These are phyloP conservation scores for Stephanodiscus minutulus DNA, from an alignment of 108 stramenopile species.

Conservation along the genomic window DNA sequence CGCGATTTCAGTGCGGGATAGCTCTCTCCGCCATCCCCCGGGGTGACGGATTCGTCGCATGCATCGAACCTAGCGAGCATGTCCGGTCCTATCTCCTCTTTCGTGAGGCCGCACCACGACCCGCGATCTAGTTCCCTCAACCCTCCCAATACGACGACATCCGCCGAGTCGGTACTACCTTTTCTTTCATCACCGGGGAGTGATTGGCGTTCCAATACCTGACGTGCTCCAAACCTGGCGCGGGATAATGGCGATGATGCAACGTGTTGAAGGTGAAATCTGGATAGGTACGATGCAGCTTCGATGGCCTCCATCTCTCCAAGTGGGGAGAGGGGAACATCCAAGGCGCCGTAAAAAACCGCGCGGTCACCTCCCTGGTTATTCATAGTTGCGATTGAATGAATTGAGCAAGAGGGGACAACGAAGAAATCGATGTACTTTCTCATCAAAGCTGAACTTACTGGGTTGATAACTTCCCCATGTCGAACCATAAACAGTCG, in stretches of 20 bases:
- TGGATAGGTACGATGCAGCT: slow-evolving; percentile 68
- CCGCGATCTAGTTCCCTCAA: slow-evolving; percentile 85
- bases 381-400: neutral
- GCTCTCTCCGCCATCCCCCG: slow-evolving; percentile 82
- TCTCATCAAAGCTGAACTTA: slow-evolving; percentile 15
- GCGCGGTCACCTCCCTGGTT: slow-evolving; percentile 72
- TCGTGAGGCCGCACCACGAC: slow-evolving; percentile 66
- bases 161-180: slow-evolving; percentile 18
- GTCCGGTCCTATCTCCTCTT: slow-evolving; percentile 80
- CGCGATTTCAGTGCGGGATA: slow-evolving; percentile 68
- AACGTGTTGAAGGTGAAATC: slow-evolving; percentile 68
- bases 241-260: slow-evolving; percentile 77
- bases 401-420: neutral
- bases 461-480: slow-evolving; percentile 91
- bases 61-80: slow-evolving; percentile 76
- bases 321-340: slow-evolving; percentile 80
- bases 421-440: neutral
- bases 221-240: slow-evolving; percentile 78
- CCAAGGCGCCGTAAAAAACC: slow-evolving; percentile 87
- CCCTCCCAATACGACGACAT: slow-evolving; percentile 55
- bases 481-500: slow-evolving; percentile 85
- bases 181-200: slow-evolving; percentile 7
- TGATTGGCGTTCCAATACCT: slow-evolving; percentile 49
- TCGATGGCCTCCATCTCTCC: slow-evolving; percentile 84
- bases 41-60: slow-evolving; percentile 83